These are phyloP conservation scores for Coccomyxa sp. DNA, from an alignment of 139 green algal species.

Conservation along the genomic window DNA sequence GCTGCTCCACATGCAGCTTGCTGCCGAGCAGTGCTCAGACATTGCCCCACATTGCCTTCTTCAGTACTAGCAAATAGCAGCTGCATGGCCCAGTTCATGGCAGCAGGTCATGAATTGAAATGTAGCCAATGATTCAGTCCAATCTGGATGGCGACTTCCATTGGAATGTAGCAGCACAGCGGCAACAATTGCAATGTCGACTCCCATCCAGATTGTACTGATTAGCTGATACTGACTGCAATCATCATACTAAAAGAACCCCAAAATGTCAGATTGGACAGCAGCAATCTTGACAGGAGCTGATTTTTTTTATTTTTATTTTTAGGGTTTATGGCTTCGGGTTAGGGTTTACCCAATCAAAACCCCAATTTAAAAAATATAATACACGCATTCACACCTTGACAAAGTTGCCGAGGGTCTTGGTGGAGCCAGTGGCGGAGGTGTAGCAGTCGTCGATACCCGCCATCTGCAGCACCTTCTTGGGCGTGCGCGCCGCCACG, in stretches of 20 bases:
- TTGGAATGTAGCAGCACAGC: background rate
- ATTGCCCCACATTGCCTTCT: background rate
- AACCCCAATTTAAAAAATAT: no score
- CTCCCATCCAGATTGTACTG: no score
- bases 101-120: no score
- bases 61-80: no score
- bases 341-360: no score
- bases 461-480: slow-evolving; percentile 99
- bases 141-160: background rate
- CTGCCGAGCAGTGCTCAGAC: background rate
- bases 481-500: slow-evolving; percentile 92
- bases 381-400: slow-evolving; percentile 76
- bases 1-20: background rate
- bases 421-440: slow-evolving; percentile 84
- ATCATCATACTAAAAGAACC: no score
- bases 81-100: no score
- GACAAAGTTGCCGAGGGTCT: slow-evolving; percentile 99
- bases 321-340: no score
- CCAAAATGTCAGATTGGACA: no score
- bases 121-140: background rate
- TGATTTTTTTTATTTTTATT: no score
- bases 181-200: background rate
- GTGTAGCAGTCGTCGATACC: slow-evolving; percentile 99
- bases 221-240: no score
- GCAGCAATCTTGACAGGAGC: no score